These are phyloP conservation scores for Neurospora sp. DNA, from an alignment of 495 filamentous ascomycete genomes.

Conservation along the genomic window DNA sequence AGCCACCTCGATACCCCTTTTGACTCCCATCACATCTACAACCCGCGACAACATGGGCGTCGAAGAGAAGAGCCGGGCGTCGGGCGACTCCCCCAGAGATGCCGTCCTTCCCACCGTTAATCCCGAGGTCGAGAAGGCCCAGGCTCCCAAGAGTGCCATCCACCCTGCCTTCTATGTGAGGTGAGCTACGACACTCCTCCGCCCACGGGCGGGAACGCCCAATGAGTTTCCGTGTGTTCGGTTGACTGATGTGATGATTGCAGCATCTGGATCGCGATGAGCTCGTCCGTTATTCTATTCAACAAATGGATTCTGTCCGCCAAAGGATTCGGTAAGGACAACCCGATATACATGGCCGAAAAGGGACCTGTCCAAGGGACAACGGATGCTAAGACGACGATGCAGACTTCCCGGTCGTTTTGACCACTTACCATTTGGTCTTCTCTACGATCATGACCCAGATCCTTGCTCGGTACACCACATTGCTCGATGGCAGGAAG, in stretches of 20 bases:
- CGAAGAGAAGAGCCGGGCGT: slow-evolving; percentile 70
- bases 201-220: not conserved
- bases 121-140: slow-evolving; percentile 55
- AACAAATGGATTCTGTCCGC: slow-evolving; percentile 96
- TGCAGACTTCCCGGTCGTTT: slow-evolving; percentile 54
- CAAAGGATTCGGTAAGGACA: slow-evolving; percentile 66
- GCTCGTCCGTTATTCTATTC: slow-evolving; percentile 91
- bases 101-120: slow-evolving; percentile 73
- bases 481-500: slow-evolving; percentile 78
- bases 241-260: slow-evolving; percentile 9
- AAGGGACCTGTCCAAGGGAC: not conserved
- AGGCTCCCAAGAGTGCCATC: slow-evolving; percentile 48
- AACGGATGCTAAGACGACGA: slow-evolving; percentile 12
- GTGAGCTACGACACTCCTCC: slow-evolving; percentile 42
- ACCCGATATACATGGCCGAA: not conserved
- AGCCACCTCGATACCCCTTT: not conserved
- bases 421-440: slow-evolving; percentile 87
- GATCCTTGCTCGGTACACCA: slow-evolving; percentile 74
- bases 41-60: slow-evolving; percentile 29
- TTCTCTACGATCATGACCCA: slow-evolving; percentile 91
- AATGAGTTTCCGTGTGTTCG: not conserved
- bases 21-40: not conserved
- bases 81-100: slow-evolving; percentile 56
- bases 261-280: slow-evolving; percentile 85
- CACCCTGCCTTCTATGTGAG: slow-evolving; percentile 84